Evolutionary conservation across 2,329 filamentous ascomycete genomes (phyloP).

Genomic region (Diplocarpon mali): DNA sequence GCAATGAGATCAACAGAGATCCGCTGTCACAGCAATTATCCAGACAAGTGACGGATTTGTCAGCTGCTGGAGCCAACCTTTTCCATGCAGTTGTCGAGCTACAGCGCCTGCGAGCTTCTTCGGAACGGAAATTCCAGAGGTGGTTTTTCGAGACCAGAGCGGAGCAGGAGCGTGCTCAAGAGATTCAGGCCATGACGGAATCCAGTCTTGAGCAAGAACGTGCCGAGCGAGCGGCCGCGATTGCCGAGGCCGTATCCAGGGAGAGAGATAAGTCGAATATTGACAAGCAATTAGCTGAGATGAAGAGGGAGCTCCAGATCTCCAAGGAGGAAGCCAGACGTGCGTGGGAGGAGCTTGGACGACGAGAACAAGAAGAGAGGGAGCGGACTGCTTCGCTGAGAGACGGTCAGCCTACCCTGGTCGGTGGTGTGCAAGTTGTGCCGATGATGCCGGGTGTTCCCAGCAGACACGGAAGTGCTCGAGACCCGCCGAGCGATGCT

Average conservation of each 20-base stretch:
- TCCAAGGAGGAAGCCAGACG: constrained; percentile 91
- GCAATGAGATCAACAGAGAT: constrained; percentile 70
- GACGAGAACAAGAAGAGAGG: constrained; percentile 85
- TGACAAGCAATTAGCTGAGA: constrained; percentile 73
- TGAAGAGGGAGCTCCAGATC: constrained; percentile 86
- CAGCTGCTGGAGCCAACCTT: constrained; percentile 88
- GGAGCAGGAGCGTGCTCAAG: constrained; percentile 76
- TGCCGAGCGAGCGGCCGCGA: constrained; percentile 54
- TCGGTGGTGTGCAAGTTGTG: constrained; percentile 90
- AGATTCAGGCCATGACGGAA: constrained; percentile 73
- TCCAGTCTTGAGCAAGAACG: constrained; percentile 64
- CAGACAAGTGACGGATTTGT: constrained; percentile 92
- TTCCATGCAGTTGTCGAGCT: constrained; percentile 97
- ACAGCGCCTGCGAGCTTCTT: constrained; percentile 85
- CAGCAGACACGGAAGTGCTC: constrained; percentile 38
- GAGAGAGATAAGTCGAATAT: constrained; percentile 58
- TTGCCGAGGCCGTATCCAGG: constrained; percentile 53
- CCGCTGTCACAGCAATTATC: constrained; percentile 81
- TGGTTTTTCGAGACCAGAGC: constrained; percentile 96
- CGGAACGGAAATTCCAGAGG: constrained; percentile 92
- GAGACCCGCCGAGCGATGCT: constrained; percentile 34
- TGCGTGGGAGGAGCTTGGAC: constrained; percentile 93
- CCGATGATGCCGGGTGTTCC: constrained; percentile 71
- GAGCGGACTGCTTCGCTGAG: constrained; percentile 78
- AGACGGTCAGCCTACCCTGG: constrained; percentile 75